Evolutionary conservation across 2,329 filamentous ascomycete genomes (phyloP), one percentile per base, ranked within the genome.

Genomic region (Penicillium sp.): DNA sequence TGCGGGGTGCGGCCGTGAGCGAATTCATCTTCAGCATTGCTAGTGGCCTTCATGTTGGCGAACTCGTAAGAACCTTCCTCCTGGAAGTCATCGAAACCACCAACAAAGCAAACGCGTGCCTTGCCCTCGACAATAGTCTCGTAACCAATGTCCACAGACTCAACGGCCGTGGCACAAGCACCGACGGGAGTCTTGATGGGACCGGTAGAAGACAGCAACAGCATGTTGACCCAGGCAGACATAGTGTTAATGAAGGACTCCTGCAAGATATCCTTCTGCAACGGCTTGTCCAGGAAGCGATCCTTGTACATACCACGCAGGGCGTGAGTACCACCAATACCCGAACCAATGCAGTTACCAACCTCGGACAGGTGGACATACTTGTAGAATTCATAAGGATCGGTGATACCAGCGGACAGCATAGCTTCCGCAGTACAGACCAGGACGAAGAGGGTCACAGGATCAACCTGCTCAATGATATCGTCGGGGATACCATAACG

Each of bases 171-270:
- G 54, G 94, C 94, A 72, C 94, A 99, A 69, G 94, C 94, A 79
- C 93, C 94, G 47, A 97, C 94, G 3, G 94, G 94, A 0, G 95
- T 97, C 82, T 97, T 97, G 82, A 99, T 97, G 39, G 94, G 91
- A 64, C 94, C 94, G 48, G 94, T 97, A 5, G 94, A 97, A 4
- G 94, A 99, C 61, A 99, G 81, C 61, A 99, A 81, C 77, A 99
- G 81, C 94, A 99, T 99, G 81, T 99, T 99, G 54, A 99, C 92
- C 94, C 94, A 99, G 14, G 94, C 94, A 65, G 90, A 88, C 93
- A 99, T 99, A 52, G 94, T 99, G 82, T 99, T 99, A 84, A 99
- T 97, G 82, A 99, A 99, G 11, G 94, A 97, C 78, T 99, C 94
- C 72, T 99, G 95, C 13, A 99, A 84, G 71, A 99, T 97, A 71